Conservation (phyloP, 495 filamentous ascomycete species). For the Neurospora discreta region DNA sequence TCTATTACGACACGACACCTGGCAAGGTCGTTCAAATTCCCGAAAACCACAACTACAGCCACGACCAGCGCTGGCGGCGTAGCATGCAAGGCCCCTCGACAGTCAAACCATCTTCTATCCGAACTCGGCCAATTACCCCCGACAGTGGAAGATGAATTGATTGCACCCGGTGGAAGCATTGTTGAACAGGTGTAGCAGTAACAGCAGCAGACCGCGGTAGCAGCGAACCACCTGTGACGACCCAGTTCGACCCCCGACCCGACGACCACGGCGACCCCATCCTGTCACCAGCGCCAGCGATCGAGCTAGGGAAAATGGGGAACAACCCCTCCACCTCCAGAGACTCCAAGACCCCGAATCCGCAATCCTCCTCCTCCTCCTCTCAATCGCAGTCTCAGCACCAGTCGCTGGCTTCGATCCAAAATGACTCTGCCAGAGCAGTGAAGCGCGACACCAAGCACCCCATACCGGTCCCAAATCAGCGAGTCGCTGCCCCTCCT, state of each 20-base stretch:
- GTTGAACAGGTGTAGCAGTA: not conserved
- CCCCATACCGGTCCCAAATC: conserved; percentile 22
- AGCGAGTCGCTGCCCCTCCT: conserved; percentile 38
- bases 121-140: not conserved
- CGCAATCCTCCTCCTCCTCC: conserved; percentile 9
- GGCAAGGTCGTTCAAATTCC: not conserved
- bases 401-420: conserved; percentile 10
- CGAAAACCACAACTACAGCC: not conserved
- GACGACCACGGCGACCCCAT: not conserved
- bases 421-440: conserved; percentile 15
- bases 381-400: conserved; percentile 8
- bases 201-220: not conserved
- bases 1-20: not conserved
- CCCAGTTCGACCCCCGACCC: not conserved
- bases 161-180: not conserved
- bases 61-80: not conserved
- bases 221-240: not conserved
- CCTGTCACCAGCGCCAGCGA: not conserved
- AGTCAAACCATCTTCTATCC: not conserved
- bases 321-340: conserved; percentile 26
- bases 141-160: not conserved
- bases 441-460: conserved; percentile 22
- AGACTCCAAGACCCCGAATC: conserved; percentile 6
- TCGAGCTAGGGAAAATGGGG: conserved; percentile 19
- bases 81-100: not conserved